Evolutionary conservation across 148 eudicot genomes (phyloP).

Genomic region (Limonium bicolor): DNA sequence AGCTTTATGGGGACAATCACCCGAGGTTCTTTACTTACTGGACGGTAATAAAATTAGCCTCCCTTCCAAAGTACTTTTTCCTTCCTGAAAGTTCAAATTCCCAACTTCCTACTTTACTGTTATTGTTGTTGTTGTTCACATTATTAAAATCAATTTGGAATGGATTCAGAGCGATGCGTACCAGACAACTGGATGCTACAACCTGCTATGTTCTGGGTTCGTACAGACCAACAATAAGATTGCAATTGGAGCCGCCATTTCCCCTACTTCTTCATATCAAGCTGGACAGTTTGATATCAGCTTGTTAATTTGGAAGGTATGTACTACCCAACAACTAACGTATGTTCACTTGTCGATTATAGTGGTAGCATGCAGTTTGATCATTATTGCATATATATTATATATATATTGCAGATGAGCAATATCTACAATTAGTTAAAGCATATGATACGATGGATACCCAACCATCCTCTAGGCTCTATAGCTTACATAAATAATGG

Average conservation of each 20-base stretch:
- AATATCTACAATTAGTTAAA: too few species aligned
- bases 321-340: too few species aligned
- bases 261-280: slow-evolving; percentile 56
- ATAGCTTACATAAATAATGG: too few species aligned
- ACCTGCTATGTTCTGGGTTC: slow-evolving; percentile 63
- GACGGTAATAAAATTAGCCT: slow-evolving; percentile 42
- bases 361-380: too few species aligned
- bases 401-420: too few species aligned
- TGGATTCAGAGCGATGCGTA: slow-evolving; percentile 47
- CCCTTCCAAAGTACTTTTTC: neutral
- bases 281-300: slow-evolving; percentile 86
- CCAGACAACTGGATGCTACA: slow-evolving; percentile 67
- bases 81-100: neutral
- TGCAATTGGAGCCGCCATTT: slow-evolving; percentile 79
- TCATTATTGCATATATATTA: too few species aligned
- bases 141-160: neutral
- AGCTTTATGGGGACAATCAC: slow-evolving; percentile 82
- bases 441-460: too few species aligned
- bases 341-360: too few species aligned
- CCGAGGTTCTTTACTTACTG: slow-evolving; percentile 98
- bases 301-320: slow-evolving; percentile 83
- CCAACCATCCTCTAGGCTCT: too few species aligned
- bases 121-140: neutral
- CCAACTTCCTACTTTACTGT: neutral
- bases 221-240: slow-evolving; percentile 48